A percentile compares a stretch with the other conserved stretches of the same genome.
Conservation (phyloP, 192 early-diverging fungal genomes). For the Backusella circina region DNA sequence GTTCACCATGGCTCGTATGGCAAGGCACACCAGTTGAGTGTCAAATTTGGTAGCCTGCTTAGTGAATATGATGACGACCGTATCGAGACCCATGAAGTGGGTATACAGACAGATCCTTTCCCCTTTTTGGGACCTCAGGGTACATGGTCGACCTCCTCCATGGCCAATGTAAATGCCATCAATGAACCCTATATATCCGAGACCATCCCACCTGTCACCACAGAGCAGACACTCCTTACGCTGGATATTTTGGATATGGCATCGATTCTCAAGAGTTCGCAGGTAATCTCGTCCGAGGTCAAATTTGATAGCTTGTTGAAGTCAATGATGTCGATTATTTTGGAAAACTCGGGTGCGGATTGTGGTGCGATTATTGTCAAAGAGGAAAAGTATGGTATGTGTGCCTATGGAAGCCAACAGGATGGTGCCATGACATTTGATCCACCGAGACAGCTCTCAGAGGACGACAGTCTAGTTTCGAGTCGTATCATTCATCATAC, state of each 20-base stretch:
- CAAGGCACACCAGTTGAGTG: slow-evolving; percentile 20
- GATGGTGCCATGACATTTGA: slow-evolving; percentile 28
- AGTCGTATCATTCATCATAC: slow-evolving; percentile 30
- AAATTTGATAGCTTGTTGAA: slow-evolving; percentile 33
- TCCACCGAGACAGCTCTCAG: slow-evolving; percentile 22
- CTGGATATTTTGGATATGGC: slow-evolving; percentile 35
- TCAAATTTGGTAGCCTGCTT: slow-evolving; percentile 10
- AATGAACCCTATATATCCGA: slow-evolving; percentile 18
- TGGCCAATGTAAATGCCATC: neutral
- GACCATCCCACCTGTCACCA: slow-evolving; percentile 15
- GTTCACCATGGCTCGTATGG: slow-evolving; percentile 24
- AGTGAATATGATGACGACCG: slow-evolving; percentile 18
- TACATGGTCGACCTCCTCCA: slow-evolving; percentile 19
- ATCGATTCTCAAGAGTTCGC: slow-evolving; percentile 32
- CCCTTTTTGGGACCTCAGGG: slow-evolving; percentile 18
- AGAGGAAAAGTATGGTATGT: slow-evolving; percentile 28
- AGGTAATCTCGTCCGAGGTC: slow-evolving; percentile 35
- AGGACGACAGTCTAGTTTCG: slow-evolving; percentile 29
- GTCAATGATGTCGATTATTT: slow-evolving; percentile 33
- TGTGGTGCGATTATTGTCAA: slow-evolving; percentile 36
- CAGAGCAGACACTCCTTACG: slow-evolving; percentile 28
- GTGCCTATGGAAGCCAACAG: slow-evolving; percentile 30
- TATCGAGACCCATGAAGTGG: slow-evolving; percentile 13
- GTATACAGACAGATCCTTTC: slow-evolving; percentile 28
- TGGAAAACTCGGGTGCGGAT: slow-evolving; percentile 35